phyloP scores from a whole-genome alignment of 176 grass and related monocot species.

The Triticum dicoccoides region DNA sequence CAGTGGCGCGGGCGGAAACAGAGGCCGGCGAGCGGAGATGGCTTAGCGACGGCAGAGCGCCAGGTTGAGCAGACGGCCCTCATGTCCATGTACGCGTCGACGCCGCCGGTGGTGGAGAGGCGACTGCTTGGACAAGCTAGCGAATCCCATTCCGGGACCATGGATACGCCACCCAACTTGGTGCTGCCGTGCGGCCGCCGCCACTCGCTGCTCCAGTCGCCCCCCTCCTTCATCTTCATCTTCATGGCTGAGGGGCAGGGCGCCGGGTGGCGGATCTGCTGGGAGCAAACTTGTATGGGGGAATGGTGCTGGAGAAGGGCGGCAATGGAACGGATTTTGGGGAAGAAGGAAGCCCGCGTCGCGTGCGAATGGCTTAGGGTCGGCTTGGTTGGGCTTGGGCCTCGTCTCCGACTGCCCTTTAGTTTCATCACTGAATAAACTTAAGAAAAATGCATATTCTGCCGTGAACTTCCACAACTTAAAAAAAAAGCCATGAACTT shows the following conservation, averaged over 20 bases:
- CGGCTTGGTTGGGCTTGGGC: no score
- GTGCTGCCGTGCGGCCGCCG: background rate
- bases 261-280: background rate
- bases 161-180: background rate
- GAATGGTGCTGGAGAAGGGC: background rate
- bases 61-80: background rate
- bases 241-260: background rate
- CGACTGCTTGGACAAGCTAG: background rate
- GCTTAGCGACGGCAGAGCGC: background rate
- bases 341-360: background rate
- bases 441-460: no score
- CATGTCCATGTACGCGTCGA: background rate
- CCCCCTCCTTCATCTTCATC: slow-evolving; percentile 1
- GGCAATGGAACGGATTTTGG: background rate
- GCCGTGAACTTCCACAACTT: no score
- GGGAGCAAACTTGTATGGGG: background rate
- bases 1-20: background rate
- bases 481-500: no score
- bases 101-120: background rate
- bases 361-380: no score
- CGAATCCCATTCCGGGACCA: background rate
- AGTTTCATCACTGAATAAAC: no score
- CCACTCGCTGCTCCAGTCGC: background rate
- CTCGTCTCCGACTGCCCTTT: no score
- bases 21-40: background rate